Conservation (phyloP, 768 basidiomycete species). For the Rhizopogon roseolus region DNA sequence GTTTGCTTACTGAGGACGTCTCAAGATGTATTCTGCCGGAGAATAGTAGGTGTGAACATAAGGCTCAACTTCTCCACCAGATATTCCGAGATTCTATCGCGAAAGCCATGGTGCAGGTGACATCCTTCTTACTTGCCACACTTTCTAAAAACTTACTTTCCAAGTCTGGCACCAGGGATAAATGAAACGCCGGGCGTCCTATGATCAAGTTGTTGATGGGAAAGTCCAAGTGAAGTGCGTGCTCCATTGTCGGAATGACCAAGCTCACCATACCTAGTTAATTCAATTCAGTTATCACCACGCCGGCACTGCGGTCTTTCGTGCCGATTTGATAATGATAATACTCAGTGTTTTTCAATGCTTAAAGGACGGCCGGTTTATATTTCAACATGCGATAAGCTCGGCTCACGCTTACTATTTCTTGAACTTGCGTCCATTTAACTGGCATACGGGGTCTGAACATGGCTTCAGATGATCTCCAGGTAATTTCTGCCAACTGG, state of each 20-base stretch:
- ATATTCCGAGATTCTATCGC: too few species aligned
- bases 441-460: too few species aligned
- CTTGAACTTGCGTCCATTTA: too few species aligned
- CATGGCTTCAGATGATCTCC: background rate
- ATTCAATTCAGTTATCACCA: too few species aligned
- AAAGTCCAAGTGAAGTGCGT: background rate
- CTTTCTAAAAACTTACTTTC: too few species aligned
- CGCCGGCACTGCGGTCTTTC: background rate
- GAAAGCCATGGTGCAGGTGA: too few species aligned
- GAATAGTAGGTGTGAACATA: too few species aligned
- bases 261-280: too few species aligned
- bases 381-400: background rate
- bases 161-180: background rate
- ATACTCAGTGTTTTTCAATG: background rate
- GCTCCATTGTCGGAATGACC: background rate
- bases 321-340: background rate
- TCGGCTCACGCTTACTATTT: background rate
- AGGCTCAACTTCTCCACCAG: too few species aligned
- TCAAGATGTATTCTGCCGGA: too few species aligned
- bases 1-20: too few species aligned
- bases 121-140: too few species aligned
- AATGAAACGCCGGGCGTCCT: background rate
- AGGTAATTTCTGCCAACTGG: background rate
- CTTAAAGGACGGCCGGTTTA: background rate
- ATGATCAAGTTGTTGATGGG: background rate